Conservation (phyloP, 352 stramenopile genomes). For the Pythium dissotocum region DNA sequence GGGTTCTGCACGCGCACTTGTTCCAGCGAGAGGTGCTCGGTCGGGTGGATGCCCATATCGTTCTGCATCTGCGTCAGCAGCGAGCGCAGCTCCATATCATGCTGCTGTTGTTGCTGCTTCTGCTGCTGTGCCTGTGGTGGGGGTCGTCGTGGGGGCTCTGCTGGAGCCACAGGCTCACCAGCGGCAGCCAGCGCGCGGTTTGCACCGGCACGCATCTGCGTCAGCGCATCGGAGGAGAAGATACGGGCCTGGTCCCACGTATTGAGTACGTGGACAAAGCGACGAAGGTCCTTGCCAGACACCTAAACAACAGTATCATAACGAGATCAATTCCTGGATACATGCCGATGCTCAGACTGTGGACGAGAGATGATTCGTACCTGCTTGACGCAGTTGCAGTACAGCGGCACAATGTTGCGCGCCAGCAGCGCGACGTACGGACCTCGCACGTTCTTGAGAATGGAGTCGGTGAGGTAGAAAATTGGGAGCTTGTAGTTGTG, state of each 20-base stretch:
- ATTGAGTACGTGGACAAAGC: conserved; percentile 85
- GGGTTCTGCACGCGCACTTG: conserved; percentile 87
- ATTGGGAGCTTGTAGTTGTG: conserved; percentile 88
- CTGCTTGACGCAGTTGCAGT: conserved; percentile 84
- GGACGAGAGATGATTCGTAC: conserved; percentile 29
- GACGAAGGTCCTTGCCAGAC: conserved; percentile 74
- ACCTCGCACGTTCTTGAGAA: conserved; percentile 86
- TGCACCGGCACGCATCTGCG: conserved; percentile 66
- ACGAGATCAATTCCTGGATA: not conserved
- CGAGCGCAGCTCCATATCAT: conserved; percentile 79
- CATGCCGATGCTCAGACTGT: not conserved
- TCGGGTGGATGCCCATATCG: conserved; percentile 86
- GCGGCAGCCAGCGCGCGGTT: conserved; percentile 55
- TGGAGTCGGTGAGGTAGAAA: conserved; percentile 90
- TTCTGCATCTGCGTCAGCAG: conserved; percentile 85
- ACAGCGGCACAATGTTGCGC: conserved; percentile 75
- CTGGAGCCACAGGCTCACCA: conserved; percentile 36
- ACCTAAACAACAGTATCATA: conserved; percentile 36
- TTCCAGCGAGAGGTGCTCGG: conserved; percentile 83
- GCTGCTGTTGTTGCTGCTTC: conserved; percentile 36
- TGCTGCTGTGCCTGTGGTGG: conserved; percentile 12
- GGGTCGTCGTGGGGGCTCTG: conserved; percentile 14
- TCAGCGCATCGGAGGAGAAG: conserved; percentile 54
- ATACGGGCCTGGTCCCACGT: conserved; percentile 76
- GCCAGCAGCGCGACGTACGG: conserved; percentile 72